Percentiles rank a stretch among this genome's conserved stretches.
Evolutionary conservation across 2,329 filamentous ascomycete genomes (phyloP).

Genomic region (Colletotrichum lindemuthianum): DNA sequence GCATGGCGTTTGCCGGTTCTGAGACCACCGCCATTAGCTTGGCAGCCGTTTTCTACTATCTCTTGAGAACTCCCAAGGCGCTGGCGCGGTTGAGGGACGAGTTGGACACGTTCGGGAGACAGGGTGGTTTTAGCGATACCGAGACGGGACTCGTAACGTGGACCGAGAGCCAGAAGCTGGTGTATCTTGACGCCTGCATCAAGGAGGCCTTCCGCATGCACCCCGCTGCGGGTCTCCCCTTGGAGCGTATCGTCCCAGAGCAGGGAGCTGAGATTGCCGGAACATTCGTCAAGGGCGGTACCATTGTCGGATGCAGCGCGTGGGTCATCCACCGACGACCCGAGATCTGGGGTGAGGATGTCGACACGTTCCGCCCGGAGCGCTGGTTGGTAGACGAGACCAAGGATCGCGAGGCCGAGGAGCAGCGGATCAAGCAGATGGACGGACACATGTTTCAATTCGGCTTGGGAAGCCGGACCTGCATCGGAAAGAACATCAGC

Average conservation of each 20-base stretch:
- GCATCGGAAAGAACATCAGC: constrained; percentile 75
- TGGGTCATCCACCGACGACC: constrained; percentile 78
- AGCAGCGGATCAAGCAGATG: constrained; percentile 71
- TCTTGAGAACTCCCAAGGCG: constrained; percentile 70
- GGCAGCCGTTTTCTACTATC: constrained; percentile 76
- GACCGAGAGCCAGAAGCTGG: constrained; percentile 74
- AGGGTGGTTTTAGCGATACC: constrained; percentile 61
- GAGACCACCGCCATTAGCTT: constrained; percentile 84
- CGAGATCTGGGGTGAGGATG: constrained; percentile 75
- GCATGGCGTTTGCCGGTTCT: constrained; percentile 78
- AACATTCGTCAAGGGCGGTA: constrained; percentile 71
- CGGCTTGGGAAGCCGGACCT: constrained; percentile 76
- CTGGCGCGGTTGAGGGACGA: constrained; percentile 68
- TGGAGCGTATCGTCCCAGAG: constrained; percentile 78
- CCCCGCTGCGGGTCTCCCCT: constrained; percentile 75
- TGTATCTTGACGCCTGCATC: constrained; percentile 80
- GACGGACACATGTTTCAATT: constrained; percentile 78
- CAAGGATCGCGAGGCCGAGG: constrained; percentile 50
- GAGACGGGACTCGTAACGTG: constrained; percentile 74
- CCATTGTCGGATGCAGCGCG: constrained; percentile 78
- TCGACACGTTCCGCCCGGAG: constrained; percentile 74
- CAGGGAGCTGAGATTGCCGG: constrained; percentile 72
- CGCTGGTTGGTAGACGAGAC: constrained; percentile 66
- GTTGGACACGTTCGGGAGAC: constrained; percentile 66
- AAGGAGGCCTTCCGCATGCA: constrained; percentile 83